Base-by-base conservation (phyloP, 1,284 basidiomycete genomes). In the Paramarasmius palmivorus region DNA sequence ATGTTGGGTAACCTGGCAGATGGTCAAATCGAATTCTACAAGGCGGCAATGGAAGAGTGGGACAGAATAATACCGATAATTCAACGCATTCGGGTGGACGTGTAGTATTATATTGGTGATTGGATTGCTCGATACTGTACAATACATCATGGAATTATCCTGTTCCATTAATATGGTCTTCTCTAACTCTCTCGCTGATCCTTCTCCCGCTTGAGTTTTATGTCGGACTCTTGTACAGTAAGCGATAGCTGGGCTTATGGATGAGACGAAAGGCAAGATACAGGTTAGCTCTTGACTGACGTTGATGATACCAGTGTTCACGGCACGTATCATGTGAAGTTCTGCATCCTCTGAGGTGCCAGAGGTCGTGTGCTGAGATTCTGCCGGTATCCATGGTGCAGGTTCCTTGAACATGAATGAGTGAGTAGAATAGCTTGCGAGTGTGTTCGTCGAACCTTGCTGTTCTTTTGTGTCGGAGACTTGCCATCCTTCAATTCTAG, bases 21-120 rank as follows among this genome's bases (percentile, higher is more conserved):
- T 60, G 95, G 95, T 2, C 90, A 99, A 69, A 93, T 98, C 58
- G 92, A 94, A 65, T 93, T 97, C 72, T 93, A 96, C 67, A 89
- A 90, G 71, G 81, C 88, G 61, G 82, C 88, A 55, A 90, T 95
- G 89, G 92, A 95, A 62, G 93, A 95, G 69, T 95, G 92, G 92
- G 93, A 95, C 52, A 77, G 89, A 70, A 89, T 93, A 67, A 92
- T 92, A 79, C 88, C 91, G 57, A 75, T 92, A 60, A 86, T 93
- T 65, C 88, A 92, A 69, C 88, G 90, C 52, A 93, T 93, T 74
- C 85, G 90, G 52, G 91, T 93, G 72, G 91, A 93, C 72, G 83
- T 91, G 65, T 91, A 79, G 68, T 63, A 26, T 35, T 29, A 20
- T 51, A 50, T 35, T 25, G 34, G 19, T 38, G 19, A 38, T 38